These are phyloP conservation scores for Acmispon strigosus DNA, from an alignment of 306 rosid genomes.

Conservation along the genomic window DNA sequence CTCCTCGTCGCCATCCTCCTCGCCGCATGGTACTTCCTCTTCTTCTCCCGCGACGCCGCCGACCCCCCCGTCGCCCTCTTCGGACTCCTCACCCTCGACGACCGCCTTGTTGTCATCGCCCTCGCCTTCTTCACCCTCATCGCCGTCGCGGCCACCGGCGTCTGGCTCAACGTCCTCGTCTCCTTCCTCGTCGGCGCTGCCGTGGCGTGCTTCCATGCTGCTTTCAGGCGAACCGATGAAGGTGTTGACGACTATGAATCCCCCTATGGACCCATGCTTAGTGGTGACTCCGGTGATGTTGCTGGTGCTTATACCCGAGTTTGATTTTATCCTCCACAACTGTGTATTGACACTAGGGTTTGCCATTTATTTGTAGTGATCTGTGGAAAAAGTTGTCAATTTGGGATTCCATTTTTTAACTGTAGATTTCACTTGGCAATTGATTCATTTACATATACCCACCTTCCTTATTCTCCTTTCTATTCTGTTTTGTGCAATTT, in stretches of 20 bases:
- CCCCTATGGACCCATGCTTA: constrained; percentile 50
- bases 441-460: background rate
- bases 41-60: constrained; percentile 46
- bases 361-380: background rate
- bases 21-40: constrained; percentile 53
- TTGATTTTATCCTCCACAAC: constrained; percentile 12
- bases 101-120: constrained; percentile 20
- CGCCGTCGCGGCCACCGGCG: constrained; percentile 27
- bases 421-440: constrained; percentile 9
- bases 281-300: background rate
- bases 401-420: background rate
- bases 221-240: constrained; percentile 49
- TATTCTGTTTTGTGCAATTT: background rate
- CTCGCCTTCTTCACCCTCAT: constrained; percentile 31
- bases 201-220: constrained; percentile 36
- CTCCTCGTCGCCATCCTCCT: constrained; percentile 29
- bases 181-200: constrained; percentile 15
- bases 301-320: constrained; percentile 45
- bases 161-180: constrained; percentile 44
- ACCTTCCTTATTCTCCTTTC: background rate
- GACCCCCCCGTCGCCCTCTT: constrained; percentile 24
- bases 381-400: background rate
- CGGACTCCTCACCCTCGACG: constrained; percentile 23
- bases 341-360: too few species aligned
- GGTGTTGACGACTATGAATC: constrained; percentile 54